Percentiles rank a stretch among this genome's conserved stretches.
These are phyloP conservation scores for Fraxinus angustifolia DNA, from an alignment of 305 asterid genomes.

Conservation along the genomic window DNA sequence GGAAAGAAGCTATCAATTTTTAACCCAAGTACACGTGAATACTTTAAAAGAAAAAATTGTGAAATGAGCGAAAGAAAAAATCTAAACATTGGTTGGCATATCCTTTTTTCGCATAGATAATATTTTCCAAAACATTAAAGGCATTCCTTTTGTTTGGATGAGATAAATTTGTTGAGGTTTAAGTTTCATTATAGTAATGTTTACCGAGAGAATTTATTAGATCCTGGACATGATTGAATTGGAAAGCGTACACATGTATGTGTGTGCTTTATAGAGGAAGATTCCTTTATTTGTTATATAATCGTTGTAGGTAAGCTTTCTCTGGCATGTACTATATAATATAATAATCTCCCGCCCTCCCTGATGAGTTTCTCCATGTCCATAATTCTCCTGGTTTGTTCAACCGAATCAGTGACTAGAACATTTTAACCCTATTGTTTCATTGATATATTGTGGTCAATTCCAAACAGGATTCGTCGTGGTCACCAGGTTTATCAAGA, in stretches of 20 bases:
- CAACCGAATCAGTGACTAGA: neutral
- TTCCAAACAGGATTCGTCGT: constrained; percentile 72
- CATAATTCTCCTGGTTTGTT: neutral
- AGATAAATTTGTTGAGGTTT: neutral
- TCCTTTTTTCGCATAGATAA: neutral
- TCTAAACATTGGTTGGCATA: neutral
- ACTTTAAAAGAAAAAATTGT: neutral
- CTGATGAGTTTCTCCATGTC: constrained; percentile 1
- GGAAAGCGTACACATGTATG: neutral
- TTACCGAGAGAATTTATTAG: neutral
- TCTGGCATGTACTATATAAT: constrained; percentile 2
- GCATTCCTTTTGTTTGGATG: neutral
- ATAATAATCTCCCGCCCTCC: neutral
- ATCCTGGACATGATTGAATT: neutral
- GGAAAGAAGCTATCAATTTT: neutral
- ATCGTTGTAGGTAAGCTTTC: neutral
- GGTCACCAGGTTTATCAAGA: constrained; percentile 87
- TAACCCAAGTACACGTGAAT: neutral
- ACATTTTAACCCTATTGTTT: neutral
- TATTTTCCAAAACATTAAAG: neutral
- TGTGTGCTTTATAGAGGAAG: neutral
- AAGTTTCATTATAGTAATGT: neutral
- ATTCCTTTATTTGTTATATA: neutral
- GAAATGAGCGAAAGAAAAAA: neutral
- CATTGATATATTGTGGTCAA: constrained; percentile 24